Evolutionary conservation across 2,329 filamentous ascomycete genomes (phyloP), one percentile per base, ranked within the genome.

Genomic region (Phoma herbarum): DNA sequence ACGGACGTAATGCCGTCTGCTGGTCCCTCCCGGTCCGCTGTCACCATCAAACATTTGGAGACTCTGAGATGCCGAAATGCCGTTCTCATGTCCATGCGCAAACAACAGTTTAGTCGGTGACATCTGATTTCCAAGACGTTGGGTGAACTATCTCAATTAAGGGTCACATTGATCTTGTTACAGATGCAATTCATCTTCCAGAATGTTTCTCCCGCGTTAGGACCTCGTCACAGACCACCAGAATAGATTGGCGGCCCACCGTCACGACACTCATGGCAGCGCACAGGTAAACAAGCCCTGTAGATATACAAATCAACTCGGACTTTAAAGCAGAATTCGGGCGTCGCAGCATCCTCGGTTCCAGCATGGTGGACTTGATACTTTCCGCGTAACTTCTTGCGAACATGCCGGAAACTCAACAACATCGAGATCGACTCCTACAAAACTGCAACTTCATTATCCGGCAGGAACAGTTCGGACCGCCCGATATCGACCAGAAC

Each of bases 211-310:
- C 63, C 64, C 68, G 69, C 63, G 51, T 63, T 60, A 49, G 47
- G 41, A 46, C 64, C 61, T 62, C 57, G 63, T 68, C 60, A 62
- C 53, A 61, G 52, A 60, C 66, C 68, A 68, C 69, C 64, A 63
- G 62, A 68, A 64, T 71, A 74, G 63, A 75, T 72, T 74, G 59
- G 64, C 47, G 67, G 59, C 65, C 70, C 67, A 68, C 67, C 62
- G 54, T 60, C 56, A 63, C 57, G 42, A 65, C 54, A 52, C 52
- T 59, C 61, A 52, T 49, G 49, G 51, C 56, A 57, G 44, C 45
- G 43, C 57, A 57, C 56, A 59, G 56, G 46, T 54, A 50, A 42
- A 42, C 20, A 14, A 23, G 46, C 50, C 50, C 41, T 54, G 56
- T 47, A 50, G 10, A 45, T 46, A 46, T 37, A 45, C 50, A 53